A percentile compares a stretch with the other conserved stretches of the same genome.
phyloP scores from a whole-genome alignment of 345 rosid species.

The Isatis tinctoria region DNA sequence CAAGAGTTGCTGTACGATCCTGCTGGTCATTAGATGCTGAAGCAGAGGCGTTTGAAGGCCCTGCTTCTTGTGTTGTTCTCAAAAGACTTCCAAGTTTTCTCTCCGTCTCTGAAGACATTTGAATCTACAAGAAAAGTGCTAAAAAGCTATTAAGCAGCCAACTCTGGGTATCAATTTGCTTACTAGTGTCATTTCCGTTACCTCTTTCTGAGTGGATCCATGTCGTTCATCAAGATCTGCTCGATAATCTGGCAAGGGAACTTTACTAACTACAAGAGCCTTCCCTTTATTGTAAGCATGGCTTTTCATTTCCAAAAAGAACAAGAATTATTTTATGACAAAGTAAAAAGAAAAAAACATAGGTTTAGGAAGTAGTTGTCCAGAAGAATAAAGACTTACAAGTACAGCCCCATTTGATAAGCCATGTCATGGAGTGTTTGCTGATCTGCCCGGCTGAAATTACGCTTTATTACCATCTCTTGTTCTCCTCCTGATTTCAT shows the following conservation, averaged over 20 bases:
- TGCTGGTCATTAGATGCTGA: constrained; percentile 34
- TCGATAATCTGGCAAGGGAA: constrained; percentile 83
- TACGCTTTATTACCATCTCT: constrained; percentile 71
- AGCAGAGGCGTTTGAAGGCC: constrained; percentile 37
- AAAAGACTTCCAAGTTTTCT: constrained; percentile 77
- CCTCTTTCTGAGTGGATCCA: constrained; percentile 92
- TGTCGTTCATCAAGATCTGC: constrained; percentile 94
- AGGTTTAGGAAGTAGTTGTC: neutral
- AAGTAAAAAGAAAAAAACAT: neutral
- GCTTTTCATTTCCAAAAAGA: constrained; percentile 58
- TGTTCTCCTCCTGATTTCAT: constrained; percentile 62
- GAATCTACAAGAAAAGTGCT: constrained; percentile 52
- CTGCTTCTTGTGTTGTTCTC: constrained; percentile 44
- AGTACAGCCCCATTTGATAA: constrained; percentile 64
- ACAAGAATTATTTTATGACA: constrained; percentile 3
- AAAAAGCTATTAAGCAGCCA: neutral
- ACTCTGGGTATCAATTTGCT: neutral
- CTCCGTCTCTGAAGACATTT: constrained; percentile 83
- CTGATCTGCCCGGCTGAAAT: constrained; percentile 66
- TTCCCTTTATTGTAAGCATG: constrained; percentile 92
- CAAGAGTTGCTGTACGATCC: constrained; percentile 31
- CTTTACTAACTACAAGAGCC: constrained; percentile 87
- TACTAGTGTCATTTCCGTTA: constrained; percentile 12
- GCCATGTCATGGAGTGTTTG: constrained; percentile 74
- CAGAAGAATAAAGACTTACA: constrained; percentile 52